Percentiles rank a stretch among this genome's conserved stretches.
Conservation (phyloP, 2,329 filamentous ascomycete genomes). For the Paraphaeosphaeria sporulosa region DNA sequence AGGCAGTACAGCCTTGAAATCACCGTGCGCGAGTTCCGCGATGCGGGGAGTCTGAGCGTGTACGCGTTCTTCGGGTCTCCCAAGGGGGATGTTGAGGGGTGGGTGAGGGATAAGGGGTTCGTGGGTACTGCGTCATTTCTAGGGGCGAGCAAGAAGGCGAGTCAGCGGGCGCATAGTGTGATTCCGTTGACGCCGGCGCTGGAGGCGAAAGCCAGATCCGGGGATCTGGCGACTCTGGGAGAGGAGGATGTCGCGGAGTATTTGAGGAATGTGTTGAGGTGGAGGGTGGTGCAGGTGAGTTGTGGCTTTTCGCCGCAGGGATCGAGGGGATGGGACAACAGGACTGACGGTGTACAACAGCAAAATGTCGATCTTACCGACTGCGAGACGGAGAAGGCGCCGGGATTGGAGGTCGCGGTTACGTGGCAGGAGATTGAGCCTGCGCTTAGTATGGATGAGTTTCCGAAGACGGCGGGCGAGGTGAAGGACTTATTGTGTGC, state of each 20-base stretch:
- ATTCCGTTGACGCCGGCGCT: conserved; percentile 56
- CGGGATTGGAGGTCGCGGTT: conserved; percentile 51
- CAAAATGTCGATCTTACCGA: conserved; percentile 32
- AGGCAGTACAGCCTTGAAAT: conserved; percentile 74
- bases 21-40: conserved; percentile 65
- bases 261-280: conserved; percentile 31
- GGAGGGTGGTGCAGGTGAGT: conserved; percentile 35
- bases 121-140: conserved; percentile 67
- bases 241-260: conserved; percentile 31
- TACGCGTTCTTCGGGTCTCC: conserved; percentile 68
- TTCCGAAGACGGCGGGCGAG: conserved; percentile 47
- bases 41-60: conserved; percentile 69
- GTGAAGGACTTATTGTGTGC: conserved; percentile 33
- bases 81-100: conserved; percentile 50
- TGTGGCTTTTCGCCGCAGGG: no score
- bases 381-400: conserved; percentile 30
- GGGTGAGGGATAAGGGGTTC: conserved; percentile 63
- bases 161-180: conserved; percentile 42
- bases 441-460: conserved; percentile 40
- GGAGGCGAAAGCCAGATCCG: conserved; percentile 40
- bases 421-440: conserved; percentile 50
- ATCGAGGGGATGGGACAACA: background rate
- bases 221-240: conserved; percentile 41
- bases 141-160: conserved; percentile 20
- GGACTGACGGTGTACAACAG: conserved; percentile 27